These are phyloP conservation scores for Lasiosphaeria ovina DNA, from an alignment of 495 filamentous ascomycete species.

Conservation along the genomic window DNA sequence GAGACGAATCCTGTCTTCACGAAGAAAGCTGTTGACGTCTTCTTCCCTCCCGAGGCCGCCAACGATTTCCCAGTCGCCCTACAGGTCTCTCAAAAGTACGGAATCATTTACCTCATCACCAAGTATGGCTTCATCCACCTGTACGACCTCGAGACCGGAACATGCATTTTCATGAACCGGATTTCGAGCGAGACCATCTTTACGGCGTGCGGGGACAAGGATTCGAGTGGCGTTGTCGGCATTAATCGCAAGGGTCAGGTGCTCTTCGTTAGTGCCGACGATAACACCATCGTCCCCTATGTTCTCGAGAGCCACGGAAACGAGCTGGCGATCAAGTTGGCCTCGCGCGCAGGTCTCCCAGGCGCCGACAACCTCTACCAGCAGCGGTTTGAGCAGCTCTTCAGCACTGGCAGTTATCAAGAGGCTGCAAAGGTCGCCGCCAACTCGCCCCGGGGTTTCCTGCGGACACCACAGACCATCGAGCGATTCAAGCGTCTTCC, in stretches of 20 bases:
- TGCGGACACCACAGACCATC: conserved; percentile 90
- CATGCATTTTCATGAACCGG: conserved; percentile 99
- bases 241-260: conserved; percentile 98
- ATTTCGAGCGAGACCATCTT: conserved; percentile 99
- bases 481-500: conserved; percentile 89
- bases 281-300: conserved; percentile 86
- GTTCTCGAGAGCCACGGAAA: conserved; percentile 92
- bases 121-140: conserved; percentile 99
- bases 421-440: conserved; percentile 94
- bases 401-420: conserved; percentile 69
- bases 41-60: conserved; percentile 90
- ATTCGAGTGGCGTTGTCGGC: conserved; percentile 83
- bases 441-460: conserved; percentile 92
- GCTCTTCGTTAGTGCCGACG: conserved; percentile 86
- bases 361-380: conserved; percentile 94
- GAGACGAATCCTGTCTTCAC: conserved; percentile 79
- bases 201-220: conserved; percentile 80
- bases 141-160: conserved; percentile 93
- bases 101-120: conserved; percentile 92
- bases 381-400: conserved; percentile 84
- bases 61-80: conserved; percentile 99
- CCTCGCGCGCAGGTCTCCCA: conserved; percentile 87
- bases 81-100: conserved; percentile 94
- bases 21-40: conserved; percentile 96
- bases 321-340: conserved; percentile 88